A percentile compares a stretch with the other conserved stretches of the same genome.
phyloP scores from a whole-genome alignment of 176 grass and related monocot species.

The Luzula sylvatica region DNA sequence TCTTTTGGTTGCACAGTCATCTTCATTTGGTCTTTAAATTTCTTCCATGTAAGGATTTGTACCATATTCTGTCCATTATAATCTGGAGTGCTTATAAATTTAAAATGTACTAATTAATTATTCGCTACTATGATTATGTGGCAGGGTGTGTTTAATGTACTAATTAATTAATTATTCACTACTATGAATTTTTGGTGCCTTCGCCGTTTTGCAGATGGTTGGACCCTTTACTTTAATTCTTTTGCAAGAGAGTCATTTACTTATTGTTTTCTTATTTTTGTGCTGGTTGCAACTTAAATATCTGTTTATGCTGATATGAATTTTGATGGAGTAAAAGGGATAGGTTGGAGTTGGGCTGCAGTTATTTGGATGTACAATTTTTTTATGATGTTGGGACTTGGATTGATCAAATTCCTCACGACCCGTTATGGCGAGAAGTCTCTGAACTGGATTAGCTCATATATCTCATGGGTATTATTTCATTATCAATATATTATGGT shows the following conservation, averaged over 20 bases:
- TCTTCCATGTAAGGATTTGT: not conserved
- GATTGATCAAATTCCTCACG: constrained; percentile 44
- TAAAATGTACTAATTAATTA: not conserved
- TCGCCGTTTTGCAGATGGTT: no score
- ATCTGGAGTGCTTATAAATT: no score
- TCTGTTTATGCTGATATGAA: constrained; percentile 19
- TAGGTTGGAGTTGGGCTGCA: constrained; percentile 51
- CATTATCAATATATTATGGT: no score
- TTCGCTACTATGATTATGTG: not conserved
- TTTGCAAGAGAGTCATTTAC: no score
- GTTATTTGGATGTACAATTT: constrained; percentile 62
- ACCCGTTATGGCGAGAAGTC: constrained; percentile 39
- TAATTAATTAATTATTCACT: not conserved
- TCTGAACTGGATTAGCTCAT: constrained; percentile 24
- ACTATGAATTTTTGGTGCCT: no score
- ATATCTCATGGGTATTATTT: not conserved
- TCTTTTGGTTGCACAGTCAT: not conserved
- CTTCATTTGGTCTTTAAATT: not conserved
- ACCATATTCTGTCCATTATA: not conserved
- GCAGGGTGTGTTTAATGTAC: not conserved
- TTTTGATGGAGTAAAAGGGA: constrained; percentile 38
- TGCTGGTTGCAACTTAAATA: constrained; percentile 37
- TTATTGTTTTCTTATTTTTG: not conserved
- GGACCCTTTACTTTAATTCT: no score
- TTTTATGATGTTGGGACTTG: constrained; percentile 34